A percentile compares a stretch with the other conserved stretches of the same genome.
These are phyloP conservation scores for Penicillium malachiteum DNA, from an alignment of 495 filamentous ascomycete genomes.

Conservation along the genomic window DNA sequence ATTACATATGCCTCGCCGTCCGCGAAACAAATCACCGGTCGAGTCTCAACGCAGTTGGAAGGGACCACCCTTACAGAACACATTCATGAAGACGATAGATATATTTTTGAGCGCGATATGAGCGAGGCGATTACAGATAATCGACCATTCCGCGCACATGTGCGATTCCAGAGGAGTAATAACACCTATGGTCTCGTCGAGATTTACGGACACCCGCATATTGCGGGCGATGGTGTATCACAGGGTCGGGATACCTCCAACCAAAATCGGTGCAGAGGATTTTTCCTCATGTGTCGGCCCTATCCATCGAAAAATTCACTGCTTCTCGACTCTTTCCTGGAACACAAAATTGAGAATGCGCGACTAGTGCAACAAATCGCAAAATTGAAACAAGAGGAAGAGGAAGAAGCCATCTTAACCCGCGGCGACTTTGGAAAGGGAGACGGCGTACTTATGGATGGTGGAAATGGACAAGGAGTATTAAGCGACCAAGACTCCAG, in stretches of 20 bases:
- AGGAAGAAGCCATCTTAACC: conserved; percentile 62
- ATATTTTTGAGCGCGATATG: conserved; percentile 83
- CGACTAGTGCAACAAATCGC: conserved; percentile 78
- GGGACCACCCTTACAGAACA: conserved; percentile 73
- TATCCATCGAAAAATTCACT: conserved; percentile 86
- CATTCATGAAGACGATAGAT: conserved; percentile 85
- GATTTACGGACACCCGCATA: conserved; percentile 86
- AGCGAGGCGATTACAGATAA: conserved; percentile 87
- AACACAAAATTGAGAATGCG: conserved; percentile 98
- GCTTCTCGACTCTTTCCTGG: conserved; percentile 87
- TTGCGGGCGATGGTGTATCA: conserved; percentile 60
- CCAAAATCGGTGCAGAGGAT: conserved; percentile 74
- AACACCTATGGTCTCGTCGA: conserved; percentile 78
- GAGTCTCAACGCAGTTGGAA: conserved; percentile 64
- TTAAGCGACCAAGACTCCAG: conserved; percentile 35
- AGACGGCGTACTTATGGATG: background rate
- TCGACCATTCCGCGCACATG: conserved; percentile 80
- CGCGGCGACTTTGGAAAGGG: conserved; percentile 9
- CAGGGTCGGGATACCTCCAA: conserved; percentile 52
- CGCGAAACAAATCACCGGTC: conserved; percentile 74
- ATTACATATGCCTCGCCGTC: conserved; percentile 85
- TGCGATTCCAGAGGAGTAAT: conserved; percentile 78
- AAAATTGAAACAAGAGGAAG: conserved; percentile 82
- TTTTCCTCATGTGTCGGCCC: conserved; percentile 91
- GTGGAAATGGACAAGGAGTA: conserved; percentile 5